Percentiles rank a stretch among this genome's conserved stretches.
Evolutionary conservation across 306 rosid genomes (phyloP).

Genomic region (Cajanus cajan): DNA sequence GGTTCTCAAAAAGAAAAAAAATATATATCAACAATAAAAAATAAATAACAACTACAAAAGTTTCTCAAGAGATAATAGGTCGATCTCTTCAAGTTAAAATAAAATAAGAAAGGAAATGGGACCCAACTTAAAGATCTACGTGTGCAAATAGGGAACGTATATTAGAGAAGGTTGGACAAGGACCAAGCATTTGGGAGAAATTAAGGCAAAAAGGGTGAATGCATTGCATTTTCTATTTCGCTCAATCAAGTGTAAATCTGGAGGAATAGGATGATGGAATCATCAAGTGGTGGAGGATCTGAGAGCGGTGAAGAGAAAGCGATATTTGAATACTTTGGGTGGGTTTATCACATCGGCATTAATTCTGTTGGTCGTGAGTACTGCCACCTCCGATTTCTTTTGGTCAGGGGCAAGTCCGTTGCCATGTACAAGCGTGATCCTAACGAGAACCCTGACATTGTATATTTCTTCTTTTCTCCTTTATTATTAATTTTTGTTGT

Average conservation of each 20-base stretch:
- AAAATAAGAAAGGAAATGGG: background rate
- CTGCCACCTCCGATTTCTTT: slow-evolving; percentile 72
- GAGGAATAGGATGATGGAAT: background rate
- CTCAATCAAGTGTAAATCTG: background rate
- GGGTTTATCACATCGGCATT: slow-evolving; percentile 83
- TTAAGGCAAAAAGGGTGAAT: too few species aligned
- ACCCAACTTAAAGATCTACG: background rate
- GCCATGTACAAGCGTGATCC: slow-evolving; percentile 91
- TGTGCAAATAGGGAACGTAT: slow-evolving; percentile 20
- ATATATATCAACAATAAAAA: background rate
- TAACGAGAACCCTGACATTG: slow-evolving; percentile 74
- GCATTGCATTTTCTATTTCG: background rate
- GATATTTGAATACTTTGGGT: slow-evolving; percentile 66
- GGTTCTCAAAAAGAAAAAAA: background rate
- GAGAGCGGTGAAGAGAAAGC: slow-evolving; percentile 48
- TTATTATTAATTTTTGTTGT: background rate
- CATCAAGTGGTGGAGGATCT: background rate
- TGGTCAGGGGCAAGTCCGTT: slow-evolving; percentile 66
- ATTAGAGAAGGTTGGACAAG: background rate
- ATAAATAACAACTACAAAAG: background rate
- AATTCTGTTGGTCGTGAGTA: slow-evolving; percentile 86
- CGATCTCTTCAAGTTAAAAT: background rate
- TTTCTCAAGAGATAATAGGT: too few species aligned
- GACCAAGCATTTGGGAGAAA: slow-evolving; percentile 12
- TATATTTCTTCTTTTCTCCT: slow-evolving; percentile 23